Conservation (phyloP, 163 green algal species). For the Coccomyxa subellipsoidea region DNA sequence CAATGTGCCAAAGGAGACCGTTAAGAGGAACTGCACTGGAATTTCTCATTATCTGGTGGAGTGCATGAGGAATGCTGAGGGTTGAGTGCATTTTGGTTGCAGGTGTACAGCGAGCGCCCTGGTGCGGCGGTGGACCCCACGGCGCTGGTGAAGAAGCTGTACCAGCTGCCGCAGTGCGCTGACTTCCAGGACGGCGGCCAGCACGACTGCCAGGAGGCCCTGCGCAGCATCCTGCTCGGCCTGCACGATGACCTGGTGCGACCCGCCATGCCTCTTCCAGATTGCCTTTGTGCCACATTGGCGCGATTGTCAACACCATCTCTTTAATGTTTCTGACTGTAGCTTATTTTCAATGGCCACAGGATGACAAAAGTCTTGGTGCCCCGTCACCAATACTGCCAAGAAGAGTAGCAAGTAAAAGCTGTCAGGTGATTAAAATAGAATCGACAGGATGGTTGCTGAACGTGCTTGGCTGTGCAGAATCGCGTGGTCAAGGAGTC, state of each 20-base stretch:
- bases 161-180: slow-evolving; percentile 13
- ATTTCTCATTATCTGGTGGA: too few relatives aligned
- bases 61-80: too few relatives aligned
- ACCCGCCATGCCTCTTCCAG: background rate
- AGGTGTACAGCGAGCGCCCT: background rate
- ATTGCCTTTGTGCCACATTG: background rate
- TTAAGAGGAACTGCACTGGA: too few relatives aligned
- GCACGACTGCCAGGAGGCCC: slow-evolving; percentile 61
- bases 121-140: slow-evolving; percentile 20
- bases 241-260: slow-evolving; percentile 52
- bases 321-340: background rate
- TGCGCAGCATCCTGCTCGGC: slow-evolving; percentile 49
- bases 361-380: too few relatives aligned
- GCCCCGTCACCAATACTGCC: too few relatives aligned
- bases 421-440: too few relatives aligned
- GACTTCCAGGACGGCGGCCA: slow-evolving; percentile 57
- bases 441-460: too few relatives aligned
- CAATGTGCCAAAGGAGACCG: too few relatives aligned
- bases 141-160: slow-evolving; percentile 1
- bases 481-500: background rate
- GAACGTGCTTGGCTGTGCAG: background rate
- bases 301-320: background rate
- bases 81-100: background rate
- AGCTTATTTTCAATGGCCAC: background rate
- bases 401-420: background rate